Percentiles rank a stretch among this genome's conserved stretches.
phyloP scores from a whole-genome alignment of 176 grass and related monocot genomes.

The Avena atlantica region DNA sequence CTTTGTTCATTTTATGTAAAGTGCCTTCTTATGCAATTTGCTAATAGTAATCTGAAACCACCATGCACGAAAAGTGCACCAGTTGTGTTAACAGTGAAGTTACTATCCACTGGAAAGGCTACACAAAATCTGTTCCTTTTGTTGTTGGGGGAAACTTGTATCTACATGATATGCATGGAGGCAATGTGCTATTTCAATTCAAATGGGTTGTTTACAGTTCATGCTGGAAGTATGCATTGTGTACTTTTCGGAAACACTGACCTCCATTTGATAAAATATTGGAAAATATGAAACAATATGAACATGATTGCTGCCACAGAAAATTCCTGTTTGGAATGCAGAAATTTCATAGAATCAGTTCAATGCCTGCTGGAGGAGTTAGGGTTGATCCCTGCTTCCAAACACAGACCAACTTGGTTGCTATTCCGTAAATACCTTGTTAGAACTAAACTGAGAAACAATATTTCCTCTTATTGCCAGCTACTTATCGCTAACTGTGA shows the following conservation, averaged over 20 bases:
- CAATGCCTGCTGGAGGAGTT: not conserved
- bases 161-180: constrained; percentile 1
- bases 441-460: constrained; percentile 12
- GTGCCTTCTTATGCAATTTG: constrained; percentile 4
- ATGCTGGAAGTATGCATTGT: not conserved
- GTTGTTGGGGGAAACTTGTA: not conserved
- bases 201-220: constrained; percentile 9
- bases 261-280: constrained; percentile 13
- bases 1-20: constrained; percentile 23
- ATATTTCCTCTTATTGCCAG: constrained; percentile 12
- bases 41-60: constrained; percentile 25
- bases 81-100: not conserved
- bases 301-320: not conserved
- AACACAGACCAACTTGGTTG: not conserved
- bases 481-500: constrained; percentile 1
- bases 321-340: constrained; percentile 5
- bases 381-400: constrained; percentile 13
- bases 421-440: not conserved
- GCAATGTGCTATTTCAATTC: constrained; percentile 11
- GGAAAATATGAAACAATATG: not conserved
- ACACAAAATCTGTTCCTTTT: constrained; percentile 7
- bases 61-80: not conserved
- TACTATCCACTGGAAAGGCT: constrained; percentile 15
- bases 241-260: not conserved
- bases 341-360: constrained; percentile 12